Base-by-base conservation (phyloP, 176 grass and related monocot genomes). In the Paspalum vaginatum region DNA sequence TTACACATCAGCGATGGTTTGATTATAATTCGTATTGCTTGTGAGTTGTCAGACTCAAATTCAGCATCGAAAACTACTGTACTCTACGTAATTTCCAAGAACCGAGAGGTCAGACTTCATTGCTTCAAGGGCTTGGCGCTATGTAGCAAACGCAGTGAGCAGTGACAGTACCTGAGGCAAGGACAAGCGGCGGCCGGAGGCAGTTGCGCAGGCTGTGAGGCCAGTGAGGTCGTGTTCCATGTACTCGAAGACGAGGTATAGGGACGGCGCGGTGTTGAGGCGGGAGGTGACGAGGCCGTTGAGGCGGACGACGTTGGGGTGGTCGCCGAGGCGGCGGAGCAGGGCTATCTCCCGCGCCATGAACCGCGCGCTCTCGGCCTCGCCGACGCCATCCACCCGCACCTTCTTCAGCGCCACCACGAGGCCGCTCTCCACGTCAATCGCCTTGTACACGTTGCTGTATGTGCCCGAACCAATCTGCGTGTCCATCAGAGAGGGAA, bases 361-460 rank as follows among this genome's bases (percentile, higher is more conserved):
- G 87, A 99, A 99, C 73, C 85, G 81, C 58, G 91, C 93, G 58
- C 85, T 88, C 75, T 89, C 94, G 5, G 72, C 85, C 61, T 81
- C 87, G 27, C 84, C 82, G 9, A 86, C 84, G 44, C 87, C 89
- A 57, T 99, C 97, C 27, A 90, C 79, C 17, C 93, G 62, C 61
- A 99, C 97, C 85, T 99, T 99, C 88, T 99, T 99, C 83, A 99
- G 62, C 59, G 97, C 97, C 65, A 99, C 93, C 85, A 96, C 84
- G 17, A 56, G 32, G 71, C 87, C 81, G 56, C 63, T 93, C 81
- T 79, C 88, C 83, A 87, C 47, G 39, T 99, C 97, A 2, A 83
- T 89, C 72, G 97, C 97, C 87, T 96, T 99, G 91, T 99, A 99
- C 81, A 99, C 97, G 60, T 99, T 99, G 65, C 93, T 96, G 83